Base-by-base conservation (phyloP, 1,284 basidiomycete species). In the Inonotus hispidus region DNA sequence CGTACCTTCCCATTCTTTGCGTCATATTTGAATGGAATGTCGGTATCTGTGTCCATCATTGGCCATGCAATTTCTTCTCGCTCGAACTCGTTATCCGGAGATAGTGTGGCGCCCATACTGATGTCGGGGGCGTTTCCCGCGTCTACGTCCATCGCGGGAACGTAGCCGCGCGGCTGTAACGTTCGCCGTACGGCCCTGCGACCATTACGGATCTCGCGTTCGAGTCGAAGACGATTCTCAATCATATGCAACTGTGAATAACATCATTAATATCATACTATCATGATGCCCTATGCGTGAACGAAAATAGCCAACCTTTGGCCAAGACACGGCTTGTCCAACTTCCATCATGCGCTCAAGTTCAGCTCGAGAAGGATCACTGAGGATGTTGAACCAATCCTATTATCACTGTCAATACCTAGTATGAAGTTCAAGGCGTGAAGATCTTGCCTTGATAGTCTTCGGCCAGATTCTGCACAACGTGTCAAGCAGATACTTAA, bases 291-390 rank as follows among this genome's bases (percentile, higher is more conserved):
- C n/a, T 53, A 35, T 45, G 14, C 56, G 46, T 43, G 45, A 46
- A 58, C 54, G 65, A 50, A 37, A 50, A 39, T 11, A 67, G 61
- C 74, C 59, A 66, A 95, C 90, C 76, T 95, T 95, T 0, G 95
- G 95, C 93, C 93, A 98, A 21, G 95, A 89, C n/a, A 93, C 94
- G n/a, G 85, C 72, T 73, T 96, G 81, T 3, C 95, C 95, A 2
- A 93, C 90, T 58, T 78, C 76, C 64, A 96, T 83, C 92, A 95
- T 94, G 58, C 92, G 78, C 63, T 82, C 83, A 50, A 98, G 75
- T 71, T 95, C 90, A 14, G 74, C 67, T n/a, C 82, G 82, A 71
- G 90, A 85, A 0, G 93, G 93, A 72, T 97, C 95, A 47, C 85
- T 90, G 45, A 98, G 74, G 46, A 97, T 83, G 52, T 81, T 83